These are phyloP conservation scores for Teratosphaeria pseudoeucalypti DNA, from an alignment of 2,329 filamentous ascomycete species.

Conservation along the genomic window DNA sequence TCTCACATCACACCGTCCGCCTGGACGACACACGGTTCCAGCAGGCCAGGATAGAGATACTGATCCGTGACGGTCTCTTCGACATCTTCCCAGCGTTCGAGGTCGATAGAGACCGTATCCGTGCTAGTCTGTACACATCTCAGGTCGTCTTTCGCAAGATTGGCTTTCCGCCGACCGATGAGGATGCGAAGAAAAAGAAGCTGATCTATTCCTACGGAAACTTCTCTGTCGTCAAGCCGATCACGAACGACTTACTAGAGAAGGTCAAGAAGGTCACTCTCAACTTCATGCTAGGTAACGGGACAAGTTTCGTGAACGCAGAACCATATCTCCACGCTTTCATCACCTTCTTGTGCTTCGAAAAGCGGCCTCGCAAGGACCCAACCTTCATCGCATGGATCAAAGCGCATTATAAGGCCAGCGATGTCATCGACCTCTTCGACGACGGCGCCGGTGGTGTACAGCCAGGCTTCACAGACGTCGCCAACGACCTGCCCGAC, in stretches of 20 bases:
- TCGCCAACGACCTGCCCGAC: constrained; percentile 5
- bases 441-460: neutral
- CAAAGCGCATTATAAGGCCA: neutral
- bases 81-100: constrained; percentile 4
- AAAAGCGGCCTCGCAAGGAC: neutral
- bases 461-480: constrained; percentile 1
- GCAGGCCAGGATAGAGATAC: constrained; percentile 1
- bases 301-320: neutral
- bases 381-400: neutral
- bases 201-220: constrained; percentile 6
- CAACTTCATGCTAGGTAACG: constrained; percentile 1
- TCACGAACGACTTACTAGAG: constrained; percentile 1
- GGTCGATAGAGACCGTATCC: neutral
- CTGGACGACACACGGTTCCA: neutral
- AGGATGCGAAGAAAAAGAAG: neutral
- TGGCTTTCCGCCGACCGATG: neutral
- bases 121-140: constrained; percentile 1
- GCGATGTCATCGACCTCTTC: neutral
- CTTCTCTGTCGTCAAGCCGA: neutral
- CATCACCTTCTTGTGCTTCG: neutral
- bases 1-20: constrained; percentile 2
- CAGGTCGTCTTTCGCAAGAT: constrained; percentile 5
- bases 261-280: constrained; percentile 2
- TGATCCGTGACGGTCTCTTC: constrained; percentile 6
- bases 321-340: constrained; percentile 6